Percentiles rank a stretch among this genome's conserved stretches.
Evolutionary conservation across 768 basidiomycete genomes (phyloP).

Genomic region (Leccinum imitatum): DNA sequence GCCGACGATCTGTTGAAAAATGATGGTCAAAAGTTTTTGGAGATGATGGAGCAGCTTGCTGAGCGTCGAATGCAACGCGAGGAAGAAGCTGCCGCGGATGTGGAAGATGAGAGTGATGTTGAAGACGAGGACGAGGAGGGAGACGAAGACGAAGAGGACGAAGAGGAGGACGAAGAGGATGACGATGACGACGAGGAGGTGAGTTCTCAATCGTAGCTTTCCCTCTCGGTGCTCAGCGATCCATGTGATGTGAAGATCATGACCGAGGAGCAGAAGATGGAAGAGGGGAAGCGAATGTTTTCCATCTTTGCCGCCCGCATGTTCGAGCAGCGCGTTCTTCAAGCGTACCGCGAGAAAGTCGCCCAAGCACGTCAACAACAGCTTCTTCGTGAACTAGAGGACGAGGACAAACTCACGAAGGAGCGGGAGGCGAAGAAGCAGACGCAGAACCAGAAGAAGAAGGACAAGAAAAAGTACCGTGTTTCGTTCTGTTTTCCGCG

Average conservation of each 20-base stretch:
- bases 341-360: slow-evolving; percentile 95
- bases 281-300: slow-evolving; percentile 99
- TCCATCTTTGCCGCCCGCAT: slow-evolving; percentile 98
- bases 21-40: slow-evolving; percentile 97
- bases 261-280: slow-evolving; percentile 98
- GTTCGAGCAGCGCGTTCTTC: slow-evolving; percentile 98
- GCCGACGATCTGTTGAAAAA: slow-evolving; percentile 99
- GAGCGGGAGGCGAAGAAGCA: slow-evolving; percentile 92
- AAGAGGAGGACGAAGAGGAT: slow-evolving; percentile 62
- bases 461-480: slow-evolving; percentile 92
- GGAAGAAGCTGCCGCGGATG: slow-evolving; percentile 62
- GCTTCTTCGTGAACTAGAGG: slow-evolving; percentile 90
- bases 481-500: slow-evolving; percentile 8
- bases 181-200: slow-evolving; percentile 50
- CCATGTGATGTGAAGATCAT: slow-evolving; percentile 48
- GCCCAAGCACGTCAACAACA: slow-evolving; percentile 95
- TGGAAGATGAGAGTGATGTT: slow-evolving; percentile 60
- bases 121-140: slow-evolving; percentile 59
- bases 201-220: slow-evolving; percentile 17
- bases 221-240: slow-evolving; percentile 11
- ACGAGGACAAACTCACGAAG: slow-evolving; percentile 84
- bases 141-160: slow-evolving; percentile 63
- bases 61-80: slow-evolving; percentile 92
- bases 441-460: slow-evolving; percentile 97
- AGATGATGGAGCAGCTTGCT: slow-evolving; percentile 99